Conservation (phyloP, 2,329 filamentous ascomycete species). For the Calonectria honghensis region DNA sequence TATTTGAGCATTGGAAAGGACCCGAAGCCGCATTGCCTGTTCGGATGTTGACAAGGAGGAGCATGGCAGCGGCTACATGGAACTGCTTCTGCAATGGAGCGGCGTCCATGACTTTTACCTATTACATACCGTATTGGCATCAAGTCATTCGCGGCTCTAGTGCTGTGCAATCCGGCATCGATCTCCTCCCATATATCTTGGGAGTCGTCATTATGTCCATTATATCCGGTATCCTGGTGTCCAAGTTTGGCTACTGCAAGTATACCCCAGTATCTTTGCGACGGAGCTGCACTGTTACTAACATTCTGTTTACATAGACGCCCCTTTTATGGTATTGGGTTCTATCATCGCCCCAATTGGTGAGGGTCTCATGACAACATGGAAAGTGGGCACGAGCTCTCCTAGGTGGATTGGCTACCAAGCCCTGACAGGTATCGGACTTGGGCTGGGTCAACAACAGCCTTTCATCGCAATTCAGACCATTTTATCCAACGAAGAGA, state of each 20-base stretch:
- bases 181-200: slow-evolving; percentile 63
- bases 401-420: slow-evolving; percentile 67
- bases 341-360: slow-evolving; percentile 61
- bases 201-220: slow-evolving; percentile 60
- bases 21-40: slow-evolving; percentile 66
- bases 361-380: slow-evolving; percentile 65
- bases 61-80: slow-evolving; percentile 59
- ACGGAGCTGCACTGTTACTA: background rate
- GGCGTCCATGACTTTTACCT: slow-evolving; percentile 56
- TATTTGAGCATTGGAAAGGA: slow-evolving; percentile 61
- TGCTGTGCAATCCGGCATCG: slow-evolving; percentile 62
- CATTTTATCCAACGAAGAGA: slow-evolving; percentile 51
- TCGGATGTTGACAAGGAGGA: slow-evolving; percentile 62
- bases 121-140: slow-evolving; percentile 68
- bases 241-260: slow-evolving; percentile 64
- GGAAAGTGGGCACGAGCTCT: slow-evolving; percentile 58
- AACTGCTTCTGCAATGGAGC: slow-evolving; percentile 63
- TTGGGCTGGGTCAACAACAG: slow-evolving; percentile 67
- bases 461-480: slow-evolving; percentile 67
- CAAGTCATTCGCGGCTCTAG: slow-evolving; percentile 64
- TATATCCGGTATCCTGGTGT: slow-evolving; percentile 59
- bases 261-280: background rate
- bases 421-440: slow-evolving; percentile 55
- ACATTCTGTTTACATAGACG: background rate
- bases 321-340: slow-evolving; percentile 63